Base-by-base conservation (phyloP, 176 grass and related monocot genomes). In the Oropetium thomaeum region DNA sequence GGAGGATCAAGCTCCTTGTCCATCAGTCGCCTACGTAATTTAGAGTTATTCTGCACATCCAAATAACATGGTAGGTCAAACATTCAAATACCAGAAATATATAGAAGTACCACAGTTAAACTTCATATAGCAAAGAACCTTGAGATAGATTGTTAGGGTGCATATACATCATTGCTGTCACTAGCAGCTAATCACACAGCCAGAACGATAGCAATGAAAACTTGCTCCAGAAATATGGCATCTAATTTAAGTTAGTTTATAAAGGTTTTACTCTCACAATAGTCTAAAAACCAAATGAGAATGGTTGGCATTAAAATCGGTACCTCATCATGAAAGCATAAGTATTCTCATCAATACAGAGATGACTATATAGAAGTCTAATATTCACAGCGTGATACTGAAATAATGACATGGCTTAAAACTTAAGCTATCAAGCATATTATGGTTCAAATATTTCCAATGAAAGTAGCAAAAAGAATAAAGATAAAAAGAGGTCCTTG, bases 1-100 rank as follows among this genome's bases (percentile, higher is more conserved):
- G 80, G 78, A 58, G 96, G 91, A 49, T 92, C 87, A 67, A 99
- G 78, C 73, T 95, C 96, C 81, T 86, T 92, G 59, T 86, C 85
- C 78, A 99, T 84, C 74, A 99, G 63, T 16, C 96, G 89, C 71
- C 65, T 90, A 23, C 78, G 84, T 58, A 99, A 79, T 76, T 86
- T 79, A 81, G 78, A 57, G 70, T 29, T 90, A 62, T 82, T 88
- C 96, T 99, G 86, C 62, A 90, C 62, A 60, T 84, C 71, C 40
- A 84, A 74, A 81, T 71, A 73, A 68, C 5, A 72, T 20, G 7
- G 29, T 60, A 51, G 23, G 73, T 71, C 6, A 63, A 58, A 42
- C 16, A 33, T 77, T 63, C 42, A 81, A 37, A 35, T 15, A 59
- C 39, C 44, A 49, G 4, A 60, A 60, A 73, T 37, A 65, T 13